Evolutionary conservation across 2,329 filamentous ascomycete genomes (phyloP).

Genomic region (Paracoccidioides lutzii): DNA sequence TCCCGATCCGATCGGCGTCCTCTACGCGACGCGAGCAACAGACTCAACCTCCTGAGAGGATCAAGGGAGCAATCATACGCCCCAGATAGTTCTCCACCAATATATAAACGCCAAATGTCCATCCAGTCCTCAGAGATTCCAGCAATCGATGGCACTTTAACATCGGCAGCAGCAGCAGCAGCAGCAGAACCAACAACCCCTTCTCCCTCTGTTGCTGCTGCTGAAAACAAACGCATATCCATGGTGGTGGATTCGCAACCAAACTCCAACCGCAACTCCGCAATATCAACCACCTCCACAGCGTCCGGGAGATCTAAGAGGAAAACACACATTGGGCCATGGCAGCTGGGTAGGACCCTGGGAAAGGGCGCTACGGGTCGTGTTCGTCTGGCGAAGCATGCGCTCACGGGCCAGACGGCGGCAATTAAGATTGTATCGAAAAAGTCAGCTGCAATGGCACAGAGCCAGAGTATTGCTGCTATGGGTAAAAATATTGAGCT

Average conservation of each 20-base stretch:
- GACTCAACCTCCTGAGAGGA: slow-evolving; percentile 34
- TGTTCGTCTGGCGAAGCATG: slow-evolving; percentile 74
- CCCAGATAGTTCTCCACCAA: slow-evolving; percentile 6
- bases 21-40: slow-evolving; percentile 37
- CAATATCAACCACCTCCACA: slow-evolving; percentile 44
- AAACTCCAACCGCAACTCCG: slow-evolving; percentile 39
- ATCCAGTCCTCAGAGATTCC: slow-evolving; percentile 12
- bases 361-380: slow-evolving; percentile 82
- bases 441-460: slow-evolving; percentile 61
- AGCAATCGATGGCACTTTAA: slow-evolving; percentile 20
- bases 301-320: slow-evolving; percentile 42
- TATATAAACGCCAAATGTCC: slow-evolving; percentile 6
- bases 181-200: background rate
- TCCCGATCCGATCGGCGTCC: slow-evolving; percentile 23
- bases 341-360: slow-evolving; percentile 79
- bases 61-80: slow-evolving; percentile 11
- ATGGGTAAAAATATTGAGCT: slow-evolving; percentile 58
- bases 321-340: slow-evolving; percentile 77
- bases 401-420: slow-evolving; percentile 62
- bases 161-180: slow-evolving; percentile 14
- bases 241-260: slow-evolving; percentile 36
- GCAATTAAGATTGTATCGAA: slow-evolving; percentile 95
- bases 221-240: slow-evolving; percentile 42
- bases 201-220: background rate
- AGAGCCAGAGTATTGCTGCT: slow-evolving; percentile 73